Evolutionary conservation across 2,329 filamentous ascomycete genomes (phyloP), one percentile per base, ranked within the genome.

Genomic region (Akanthomyces muscarius): DNA sequence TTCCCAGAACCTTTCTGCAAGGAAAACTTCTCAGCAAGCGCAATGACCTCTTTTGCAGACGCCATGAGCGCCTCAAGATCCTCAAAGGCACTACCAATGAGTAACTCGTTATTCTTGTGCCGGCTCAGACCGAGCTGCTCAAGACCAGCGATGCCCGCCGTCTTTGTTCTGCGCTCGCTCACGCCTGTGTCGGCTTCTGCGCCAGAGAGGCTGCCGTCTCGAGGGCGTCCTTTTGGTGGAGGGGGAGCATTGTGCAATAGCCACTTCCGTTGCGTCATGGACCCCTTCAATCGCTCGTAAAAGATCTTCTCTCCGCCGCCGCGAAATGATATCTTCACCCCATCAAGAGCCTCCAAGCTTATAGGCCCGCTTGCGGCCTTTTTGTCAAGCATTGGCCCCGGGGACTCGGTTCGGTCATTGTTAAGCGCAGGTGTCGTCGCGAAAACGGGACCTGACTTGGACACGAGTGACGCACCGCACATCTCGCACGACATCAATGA

Each of bases 51-150:
- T 73, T 98, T 97, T 5, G 95, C 95, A 4, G 94, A 97, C 3
- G 93, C 92, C 94, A 98, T 99, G 44, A 99, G 81, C 4, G 95
- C 93, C 73, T 98, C 94, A 0, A 99, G 84, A 71, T 99, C 95
- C 73, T 97, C 94, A 70, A 99, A 99, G 0, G 95, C 93, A 67
- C 86, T 92, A 30, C 94, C 94, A 67, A 99, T 97, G 56, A 97
- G 88, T 11, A 92, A 78, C 74, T 97, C 92, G 69, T 97, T 98
- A 74, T 96, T 97, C 77, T 91, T 94, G 63, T 92, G 89, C 71
- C 92, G 86, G 69, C 93, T 91, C 6, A 94, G 77, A 0, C 92
- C 91, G 65, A 92, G 86, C 70, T 92, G 89, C 74, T 99, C 95
- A 2, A 99, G 82, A 0, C 93, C 94, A 11, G 94, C 94, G 69